phyloP scores from a whole-genome alignment of 2,329 filamentous ascomycete species.

The Thelonectria blattea region DNA sequence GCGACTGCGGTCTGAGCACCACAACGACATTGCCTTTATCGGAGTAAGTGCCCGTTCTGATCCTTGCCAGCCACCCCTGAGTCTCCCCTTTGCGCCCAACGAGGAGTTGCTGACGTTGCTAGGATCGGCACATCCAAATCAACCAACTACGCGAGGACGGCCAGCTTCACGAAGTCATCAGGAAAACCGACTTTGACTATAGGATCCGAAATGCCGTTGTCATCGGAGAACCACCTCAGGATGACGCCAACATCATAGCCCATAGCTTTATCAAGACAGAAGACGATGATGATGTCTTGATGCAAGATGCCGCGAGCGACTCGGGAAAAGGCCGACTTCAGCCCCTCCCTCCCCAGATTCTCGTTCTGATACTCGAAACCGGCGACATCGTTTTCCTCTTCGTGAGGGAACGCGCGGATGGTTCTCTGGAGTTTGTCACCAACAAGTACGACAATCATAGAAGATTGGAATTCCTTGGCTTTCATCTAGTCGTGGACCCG shows the following conservation, averaged over 20 bases:
- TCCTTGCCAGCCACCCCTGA: background rate
- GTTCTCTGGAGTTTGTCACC: constrained; percentile 64
- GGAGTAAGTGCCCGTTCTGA: constrained; percentile 62
- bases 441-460: constrained; percentile 65
- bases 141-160: constrained; percentile 74
- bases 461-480: constrained; percentile 64
- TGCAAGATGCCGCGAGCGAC: constrained; percentile 39
- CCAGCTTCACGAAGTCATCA: constrained; percentile 76
- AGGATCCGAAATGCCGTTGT: constrained; percentile 81
- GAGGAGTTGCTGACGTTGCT: constrained; percentile 17
- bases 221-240: constrained; percentile 61
- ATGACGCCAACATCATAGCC: constrained; percentile 30
- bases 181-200: constrained; percentile 78
- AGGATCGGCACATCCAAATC: constrained; percentile 82
- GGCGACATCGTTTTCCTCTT: constrained; percentile 81
- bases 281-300: constrained; percentile 46
- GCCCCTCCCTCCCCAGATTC: constrained; percentile 74
- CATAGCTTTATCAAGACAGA: constrained; percentile 46
- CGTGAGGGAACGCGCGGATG: constrained; percentile 54
- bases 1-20: constrained; percentile 70
- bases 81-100: background rate
- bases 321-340: constrained; percentile 11
- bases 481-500: constrained; percentile 77
- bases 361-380: constrained; percentile 77
- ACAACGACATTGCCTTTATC: constrained; percentile 87